phyloP scores from a whole-genome alignment of 2,329 filamentous ascomycete species.

The Botrytis hyacinthi region DNA sequence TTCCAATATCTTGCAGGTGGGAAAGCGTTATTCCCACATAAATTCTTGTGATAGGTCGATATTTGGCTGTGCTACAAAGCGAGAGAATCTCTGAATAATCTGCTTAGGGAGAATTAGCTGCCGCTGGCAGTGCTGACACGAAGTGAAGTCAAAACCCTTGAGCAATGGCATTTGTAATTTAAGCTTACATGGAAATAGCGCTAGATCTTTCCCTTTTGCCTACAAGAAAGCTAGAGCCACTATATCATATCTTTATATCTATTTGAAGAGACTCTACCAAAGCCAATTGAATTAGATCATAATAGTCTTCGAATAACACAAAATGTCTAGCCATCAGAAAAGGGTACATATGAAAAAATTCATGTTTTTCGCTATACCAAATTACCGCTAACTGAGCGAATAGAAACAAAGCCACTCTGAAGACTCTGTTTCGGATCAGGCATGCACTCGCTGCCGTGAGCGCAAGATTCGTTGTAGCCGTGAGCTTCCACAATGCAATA shows the following conservation, averaged over 20 bases:
- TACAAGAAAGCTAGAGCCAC: neutral
- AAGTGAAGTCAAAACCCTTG: neutral
- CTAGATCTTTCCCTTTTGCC: neutral
- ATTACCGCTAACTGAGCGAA: neutral
- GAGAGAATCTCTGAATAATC: neutral
- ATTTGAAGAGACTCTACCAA: neutral
- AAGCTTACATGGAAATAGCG: neutral
- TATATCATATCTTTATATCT: neutral
- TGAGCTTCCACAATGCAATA: constrained; percentile 16
- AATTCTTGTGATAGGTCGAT: neutral
- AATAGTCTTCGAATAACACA: neutral
- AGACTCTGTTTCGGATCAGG: neutral
- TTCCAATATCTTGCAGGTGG: neutral
- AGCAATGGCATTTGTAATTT: neutral
- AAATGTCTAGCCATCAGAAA: neutral
- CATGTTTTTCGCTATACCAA: neutral
- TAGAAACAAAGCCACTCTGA: neutral
- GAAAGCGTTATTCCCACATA: neutral
- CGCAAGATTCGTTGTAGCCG: constrained; percentile 20
- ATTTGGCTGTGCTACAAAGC: neutral
- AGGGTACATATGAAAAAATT: neutral
- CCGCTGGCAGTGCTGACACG: neutral
- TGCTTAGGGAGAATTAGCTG: neutral
- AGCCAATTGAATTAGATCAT: neutral
- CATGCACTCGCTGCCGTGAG: constrained; percentile 20